Evolutionary conservation across 2,329 filamentous ascomycete genomes (phyloP), one percentile per base, ranked within the genome.

Genomic region (Parastagonospora avenae): DNA sequence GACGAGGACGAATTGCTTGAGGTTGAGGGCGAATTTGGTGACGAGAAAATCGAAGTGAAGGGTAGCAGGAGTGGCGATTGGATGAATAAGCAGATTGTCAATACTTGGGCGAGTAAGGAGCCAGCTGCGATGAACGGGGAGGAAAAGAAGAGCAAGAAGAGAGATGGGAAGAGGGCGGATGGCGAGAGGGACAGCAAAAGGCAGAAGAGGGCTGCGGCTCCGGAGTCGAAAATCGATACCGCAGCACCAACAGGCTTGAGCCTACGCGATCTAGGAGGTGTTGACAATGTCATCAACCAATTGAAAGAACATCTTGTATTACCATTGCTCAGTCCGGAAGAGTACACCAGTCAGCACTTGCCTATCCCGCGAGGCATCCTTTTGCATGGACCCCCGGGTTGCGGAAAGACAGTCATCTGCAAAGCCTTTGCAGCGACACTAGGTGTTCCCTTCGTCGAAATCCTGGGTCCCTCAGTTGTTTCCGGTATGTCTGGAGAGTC

Each of bases 401-500:
- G 91, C 66, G 91, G 91, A 61, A 95, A 95, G 74, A 95, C 91
- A 0, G 87, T 90, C 79, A 85, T 95, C 51, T 89, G 89, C 8
- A 86, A 91, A 70, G 90, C 89, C 1, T 87, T 91, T 62, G 91
- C 91, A 2, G 88, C 89, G 1, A 85, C 87, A 55, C 78, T 92
- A 15, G 87, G 87, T 1, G 85, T 92, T 2, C 87, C 90, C 0
- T 93, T 92, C 65, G 88, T 95, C 52, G 84, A 90, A 1, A 86
- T 94, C n/a, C 88, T 90, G 0, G 90, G 89, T 0, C 90, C 91
- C 1, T 90, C 89, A 0, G 83, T 95, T 30, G 87, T 95, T 0
- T 91, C 89, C 12, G 90, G 91, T 15, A 94, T 93, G 86, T 94
- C 90, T 30, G 91, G 91, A 62, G 91, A 94, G 68, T 93, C 90